phyloP scores from a whole-genome alignment of 2,329 filamentous ascomycete genomes.

The Phialophora chinensis region DNA sequence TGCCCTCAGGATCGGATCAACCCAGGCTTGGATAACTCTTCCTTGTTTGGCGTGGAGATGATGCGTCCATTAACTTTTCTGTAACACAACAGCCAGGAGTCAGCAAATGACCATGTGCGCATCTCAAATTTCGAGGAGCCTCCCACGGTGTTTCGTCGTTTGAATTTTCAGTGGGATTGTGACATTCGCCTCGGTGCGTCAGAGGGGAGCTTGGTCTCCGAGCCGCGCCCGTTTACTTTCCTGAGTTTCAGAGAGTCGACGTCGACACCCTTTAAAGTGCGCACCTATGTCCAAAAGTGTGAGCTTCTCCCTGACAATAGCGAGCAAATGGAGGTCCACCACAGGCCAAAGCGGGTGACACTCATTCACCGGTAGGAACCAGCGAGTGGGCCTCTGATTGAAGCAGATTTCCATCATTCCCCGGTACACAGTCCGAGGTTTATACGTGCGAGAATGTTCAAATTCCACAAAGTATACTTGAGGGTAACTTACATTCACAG shows the following conservation, averaged over 20 bases:
- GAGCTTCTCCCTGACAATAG: slow-evolving; percentile 2
- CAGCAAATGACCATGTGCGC: background rate
- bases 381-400: background rate
- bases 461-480: background rate
- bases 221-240: slow-evolving; percentile 34
- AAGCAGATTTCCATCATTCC: background rate
- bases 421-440: background rate
- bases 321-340: background rate
- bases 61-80: slow-evolving; percentile 26
- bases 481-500: slow-evolving; percentile 42
- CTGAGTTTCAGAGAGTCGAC: slow-evolving; percentile 41
- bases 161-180: background rate
- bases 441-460: background rate
- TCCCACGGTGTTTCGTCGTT: background rate
- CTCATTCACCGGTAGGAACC: background rate
- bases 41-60: slow-evolving; percentile 3
- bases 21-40: slow-evolving; percentile 21
- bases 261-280: slow-evolving; percentile 41
- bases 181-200: slow-evolving; percentile 5
- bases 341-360: background rate
- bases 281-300: slow-evolving; percentile 34
- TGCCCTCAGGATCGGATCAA: slow-evolving; percentile 1
- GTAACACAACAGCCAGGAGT: background rate
- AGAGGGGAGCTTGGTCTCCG: slow-evolving; percentile 7
- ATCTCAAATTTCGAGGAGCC: background rate